Evolutionary conservation across 2,329 filamentous ascomycete genomes (phyloP), one percentile per base, ranked within the genome.

Genomic region (Neonectria punicea): DNA sequence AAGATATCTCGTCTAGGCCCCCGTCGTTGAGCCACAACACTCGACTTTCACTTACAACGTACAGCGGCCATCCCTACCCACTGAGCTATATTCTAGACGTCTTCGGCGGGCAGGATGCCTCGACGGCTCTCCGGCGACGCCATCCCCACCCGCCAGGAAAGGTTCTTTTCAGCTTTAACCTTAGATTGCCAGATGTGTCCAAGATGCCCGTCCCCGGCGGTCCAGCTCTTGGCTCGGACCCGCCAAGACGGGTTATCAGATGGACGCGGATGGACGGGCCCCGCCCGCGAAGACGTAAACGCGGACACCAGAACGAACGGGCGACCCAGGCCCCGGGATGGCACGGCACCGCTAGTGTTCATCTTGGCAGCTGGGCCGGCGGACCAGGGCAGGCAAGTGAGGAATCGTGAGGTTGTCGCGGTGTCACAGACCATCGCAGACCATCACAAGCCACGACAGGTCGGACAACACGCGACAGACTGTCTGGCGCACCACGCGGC

Each of bases 161-260:
- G 43, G 34, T 66, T 28, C 41, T 49, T 57, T 58, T 43, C 44
- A 57, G 44, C 44, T 62, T 53, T 56, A 58, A 54, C 50, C 61
- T 65, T 57, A 28, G 58, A 62, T 62, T 65, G 22, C 58, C 54
- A 61, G 49, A 61, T 53, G 39, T 49, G 39, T 44, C 28, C 22
- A 59, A n/a, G 20, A 53, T 13, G 43, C 28, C 39, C 41, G 58
- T 50, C 47, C 39, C 22, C 47, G 51, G 39, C 30, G 39, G 32
- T 53, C 14, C 14, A 34, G 34, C 41, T 13, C n/a, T 50, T 18
- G 28, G 46, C 22, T n/a, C 20, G 39, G 34, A 25, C 30, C 11
- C n/a, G 41, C 46, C 44, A 57, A 51, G 43, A n/a, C 22, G 43
- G 46, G 49, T 59, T 64, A 66, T 53, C 54, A 66, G 55, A 62